These are phyloP conservation scores for Chloroidium sp. DNA, from an alignment of 163 green algal species.

Conservation along the genomic window DNA sequence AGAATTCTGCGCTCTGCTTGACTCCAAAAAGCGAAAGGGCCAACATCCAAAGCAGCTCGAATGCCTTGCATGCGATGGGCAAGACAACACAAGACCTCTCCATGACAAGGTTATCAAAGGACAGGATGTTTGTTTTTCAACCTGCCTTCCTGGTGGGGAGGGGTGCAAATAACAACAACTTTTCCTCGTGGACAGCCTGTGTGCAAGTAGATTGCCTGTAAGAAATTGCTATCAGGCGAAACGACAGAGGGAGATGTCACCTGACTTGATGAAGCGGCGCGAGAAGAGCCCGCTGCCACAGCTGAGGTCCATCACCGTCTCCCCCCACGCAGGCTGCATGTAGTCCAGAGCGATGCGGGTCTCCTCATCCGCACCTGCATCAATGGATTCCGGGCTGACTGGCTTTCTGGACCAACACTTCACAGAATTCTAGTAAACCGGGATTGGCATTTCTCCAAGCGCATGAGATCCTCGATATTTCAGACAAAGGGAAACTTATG, in stretches of 20 bases:
- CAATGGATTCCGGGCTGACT: background rate
- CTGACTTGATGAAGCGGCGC: slow-evolving; percentile 63
- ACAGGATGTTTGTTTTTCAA: too few species aligned
- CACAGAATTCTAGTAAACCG: background rate
- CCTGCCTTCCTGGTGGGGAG: too few species aligned
- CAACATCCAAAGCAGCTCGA: too few species aligned
- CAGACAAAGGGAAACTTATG: background rate
- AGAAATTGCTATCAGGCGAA: too few species aligned
- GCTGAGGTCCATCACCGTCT: slow-evolving; percentile 72
- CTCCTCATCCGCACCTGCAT: slow-evolving; percentile 62
- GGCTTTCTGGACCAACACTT: background rate
- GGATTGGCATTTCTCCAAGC: background rate
- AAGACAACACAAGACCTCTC: too few species aligned
- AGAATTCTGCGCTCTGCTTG: too few species aligned
- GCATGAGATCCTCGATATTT: background rate
- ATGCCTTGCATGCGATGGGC: too few species aligned
- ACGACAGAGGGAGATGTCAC: background rate
- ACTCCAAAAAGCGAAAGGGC: too few species aligned
- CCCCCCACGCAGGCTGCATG: slow-evolving; percentile 39
- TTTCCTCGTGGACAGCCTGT: too few species aligned
- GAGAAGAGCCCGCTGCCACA: slow-evolving; percentile 91
- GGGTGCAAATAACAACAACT: too few species aligned
- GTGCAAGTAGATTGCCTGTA: too few species aligned
- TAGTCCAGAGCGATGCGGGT: slow-evolving; percentile 71
- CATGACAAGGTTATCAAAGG: too few species aligned